Evolutionary conservation across 2,329 filamentous ascomycete genomes (phyloP), one percentile per base, ranked within the genome.

Genomic region (Calonectria pseudoturangicola): DNA sequence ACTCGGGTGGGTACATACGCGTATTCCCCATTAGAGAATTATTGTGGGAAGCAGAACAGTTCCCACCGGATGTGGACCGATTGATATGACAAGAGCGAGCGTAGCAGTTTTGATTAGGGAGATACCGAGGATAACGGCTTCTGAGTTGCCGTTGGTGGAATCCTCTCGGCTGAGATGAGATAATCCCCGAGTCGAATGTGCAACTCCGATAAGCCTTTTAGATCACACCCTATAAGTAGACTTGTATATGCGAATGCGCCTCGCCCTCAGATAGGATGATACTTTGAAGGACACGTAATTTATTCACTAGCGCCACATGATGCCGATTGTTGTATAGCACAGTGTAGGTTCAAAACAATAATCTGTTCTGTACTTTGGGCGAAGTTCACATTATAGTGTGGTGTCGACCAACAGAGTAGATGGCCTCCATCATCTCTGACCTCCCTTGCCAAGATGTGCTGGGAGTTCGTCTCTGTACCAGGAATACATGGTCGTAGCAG

Each of bases 171-270:
- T 60, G 36, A 60, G 54, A 60, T 60, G 54, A 60, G 54, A 25
- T 60, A 60, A 60, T 60, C 54, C 30, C 54, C 54, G 54, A 60
- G 54, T 60, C 25, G 36, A 39, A 60, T 60, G 54, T 41, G 33
- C 21, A 39, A 48, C 47, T 30, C n/a, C 30, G 16, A 50, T 58
- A n/a, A n/a, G 21, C 21, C 13, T 41, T n/a, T 48, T 3, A 8
- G 10, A 60, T 27, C n/a, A 18, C 18, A 60, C 54, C 54, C 33
- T 60, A 18, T 36, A 27, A 25, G 21, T 12, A 41, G 54, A 60
- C 39, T 27, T 60, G 33, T 36, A 41, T 41, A 41, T 60, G 54
- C 27, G 21, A 39, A 41, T 18, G 15, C 21, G 54, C 27, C 36
- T 27, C n/a, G 25, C 33, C 30, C 13, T 41, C 33, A n/a, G 27